Conservation (phyloP, 495 filamentous ascomycete genomes). For the Penicillium riverlandense region DNA sequence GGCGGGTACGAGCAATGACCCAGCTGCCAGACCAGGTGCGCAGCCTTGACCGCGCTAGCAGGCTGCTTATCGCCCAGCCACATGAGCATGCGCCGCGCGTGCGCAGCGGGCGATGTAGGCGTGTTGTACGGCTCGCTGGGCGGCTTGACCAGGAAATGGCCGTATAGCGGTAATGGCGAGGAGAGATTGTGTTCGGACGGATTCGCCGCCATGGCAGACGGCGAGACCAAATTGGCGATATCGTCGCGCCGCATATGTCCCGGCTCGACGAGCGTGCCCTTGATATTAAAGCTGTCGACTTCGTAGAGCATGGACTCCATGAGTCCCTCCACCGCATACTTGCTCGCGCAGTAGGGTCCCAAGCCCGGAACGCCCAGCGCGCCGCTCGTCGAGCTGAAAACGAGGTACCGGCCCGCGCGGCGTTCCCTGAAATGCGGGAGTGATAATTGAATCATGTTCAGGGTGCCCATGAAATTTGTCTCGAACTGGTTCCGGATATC, state of each 20-base stretch:
- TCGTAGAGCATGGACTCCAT: slow-evolving; percentile 96
- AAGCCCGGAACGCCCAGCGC: slow-evolving; percentile 86
- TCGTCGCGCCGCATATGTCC: slow-evolving; percentile 80
- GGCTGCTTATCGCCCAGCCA: slow-evolving; percentile 91
- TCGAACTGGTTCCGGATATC: slow-evolving; percentile 95
- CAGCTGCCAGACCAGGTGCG: slow-evolving; percentile 94
- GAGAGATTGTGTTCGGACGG: slow-evolving; percentile 26
- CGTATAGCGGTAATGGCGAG: slow-evolving; percentile 66
- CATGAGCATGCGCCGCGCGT: slow-evolving; percentile 89
- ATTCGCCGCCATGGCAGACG: slow-evolving; percentile 13
- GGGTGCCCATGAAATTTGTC: slow-evolving; percentile 90
- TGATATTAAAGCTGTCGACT: slow-evolving; percentile 83
- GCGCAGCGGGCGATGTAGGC: slow-evolving; percentile 69
- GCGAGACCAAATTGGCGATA: slow-evolving; percentile 27
- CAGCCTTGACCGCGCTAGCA: slow-evolving; percentile 84
- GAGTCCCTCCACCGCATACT: slow-evolving; percentile 91
- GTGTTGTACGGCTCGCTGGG: slow-evolving; percentile 75
- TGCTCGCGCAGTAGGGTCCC: slow-evolving; percentile 91
- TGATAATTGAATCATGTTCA: slow-evolving; percentile 88
- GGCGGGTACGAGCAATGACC: slow-evolving; percentile 90
- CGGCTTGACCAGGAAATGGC: slow-evolving; percentile 86
- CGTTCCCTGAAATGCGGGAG: slow-evolving; percentile 80
- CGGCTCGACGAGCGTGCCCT: slow-evolving; percentile 86
- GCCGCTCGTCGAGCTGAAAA: slow-evolving; percentile 87
- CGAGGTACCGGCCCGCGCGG: slow-evolving; percentile 72